Percentiles rank a stretch among this genome's conserved stretches.
Evolutionary conservation across 2,329 filamentous ascomycete species (phyloP).

Genomic region (Mariannaea elegans): DNA sequence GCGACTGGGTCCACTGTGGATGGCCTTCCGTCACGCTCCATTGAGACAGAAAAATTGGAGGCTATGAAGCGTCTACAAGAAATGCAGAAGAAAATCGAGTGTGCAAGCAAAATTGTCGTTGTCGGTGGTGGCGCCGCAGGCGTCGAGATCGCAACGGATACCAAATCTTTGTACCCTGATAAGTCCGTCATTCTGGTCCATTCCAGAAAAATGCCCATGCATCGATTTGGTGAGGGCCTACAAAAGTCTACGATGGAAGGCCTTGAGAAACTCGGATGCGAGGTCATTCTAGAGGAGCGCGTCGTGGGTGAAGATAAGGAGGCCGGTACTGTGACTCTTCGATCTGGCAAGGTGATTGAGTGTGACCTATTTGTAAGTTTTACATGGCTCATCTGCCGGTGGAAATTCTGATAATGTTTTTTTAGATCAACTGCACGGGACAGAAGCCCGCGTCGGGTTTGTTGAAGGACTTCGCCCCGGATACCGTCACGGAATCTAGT

Average conservation of each 20-base stretch:
- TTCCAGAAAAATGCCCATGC: conserved; percentile 62
- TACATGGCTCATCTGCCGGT: not conserved
- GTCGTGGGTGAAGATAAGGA: conserved; percentile 48
- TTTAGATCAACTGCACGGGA: conserved; percentile 66
- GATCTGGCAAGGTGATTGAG: conserved; percentile 53
- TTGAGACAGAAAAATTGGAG: conserved; percentile 50
- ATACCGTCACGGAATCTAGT: conserved; percentile 55
- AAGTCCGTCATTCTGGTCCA: conserved; percentile 68
- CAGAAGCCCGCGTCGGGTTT: conserved; percentile 65
- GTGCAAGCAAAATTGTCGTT: conserved; percentile 55
- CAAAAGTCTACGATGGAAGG: conserved; percentile 51
- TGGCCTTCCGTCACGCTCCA: conserved; percentile 58
- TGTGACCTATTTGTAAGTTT: conserved; percentile 60
- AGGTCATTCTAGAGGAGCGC: conserved; percentile 61
- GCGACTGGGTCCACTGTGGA: conserved; percentile 63
- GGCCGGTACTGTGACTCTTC: conserved; percentile 52
- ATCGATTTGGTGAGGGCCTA: conserved; percentile 57
- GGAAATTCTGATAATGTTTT: not conserved
- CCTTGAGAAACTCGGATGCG: conserved; percentile 56
- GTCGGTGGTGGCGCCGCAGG: conserved; percentile 70
- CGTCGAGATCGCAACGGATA: conserved; percentile 68
- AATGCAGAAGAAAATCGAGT: conserved; percentile 57
- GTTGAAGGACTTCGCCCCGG: conserved; percentile 52
- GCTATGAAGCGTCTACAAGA: conserved; percentile 53
- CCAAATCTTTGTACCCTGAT: conserved; percentile 62